Conservation (phyloP, 305 asterid genomes). For the Fraxinus sp. region DNA sequence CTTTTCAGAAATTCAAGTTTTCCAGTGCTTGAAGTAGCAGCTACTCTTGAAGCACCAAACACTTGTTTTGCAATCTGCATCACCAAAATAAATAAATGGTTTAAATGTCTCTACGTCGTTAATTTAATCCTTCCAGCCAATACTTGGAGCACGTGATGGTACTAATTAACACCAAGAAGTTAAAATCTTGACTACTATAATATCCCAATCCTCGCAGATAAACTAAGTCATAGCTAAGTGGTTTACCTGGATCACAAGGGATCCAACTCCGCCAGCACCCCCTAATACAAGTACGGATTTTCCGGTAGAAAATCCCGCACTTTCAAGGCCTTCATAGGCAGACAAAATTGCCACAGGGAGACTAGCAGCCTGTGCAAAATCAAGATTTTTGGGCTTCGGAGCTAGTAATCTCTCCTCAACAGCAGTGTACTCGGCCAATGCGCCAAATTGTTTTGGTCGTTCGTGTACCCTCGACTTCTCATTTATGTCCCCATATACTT, state of each 20-base stretch:
- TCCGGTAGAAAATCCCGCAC: slow-evolving; percentile 21
- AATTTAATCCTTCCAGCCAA: no score
- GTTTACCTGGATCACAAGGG: background rate
- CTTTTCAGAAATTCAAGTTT: no score
- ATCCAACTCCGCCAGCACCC: slow-evolving; percentile 57
- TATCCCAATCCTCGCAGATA: background rate
- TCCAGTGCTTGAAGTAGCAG: no score
- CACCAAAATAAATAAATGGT: background rate
- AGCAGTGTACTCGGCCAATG: slow-evolving; percentile 41
- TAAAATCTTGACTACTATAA: background rate
- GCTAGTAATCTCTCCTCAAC: slow-evolving; percentile 46
- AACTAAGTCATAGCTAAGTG: no score
- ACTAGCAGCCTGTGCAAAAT: slow-evolving; percentile 24
- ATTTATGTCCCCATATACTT: no score
- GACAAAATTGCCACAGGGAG: no score
- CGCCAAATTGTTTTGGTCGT: no score
- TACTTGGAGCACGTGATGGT: no score
- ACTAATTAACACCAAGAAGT: background rate
- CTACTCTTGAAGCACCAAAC: no score
- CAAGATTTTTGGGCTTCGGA: slow-evolving; percentile 40
- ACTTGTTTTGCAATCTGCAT: slow-evolving; percentile 44
- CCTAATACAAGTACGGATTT: slow-evolving; percentile 48
- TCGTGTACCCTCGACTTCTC: no score
- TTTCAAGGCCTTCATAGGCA: no score
- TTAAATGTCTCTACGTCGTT: background rate